Percentiles rank a stretch among this genome's conserved stretches.
phyloP scores from a whole-genome alignment of 2,329 filamentous ascomycete species.

The Diplodia intermedia region DNA sequence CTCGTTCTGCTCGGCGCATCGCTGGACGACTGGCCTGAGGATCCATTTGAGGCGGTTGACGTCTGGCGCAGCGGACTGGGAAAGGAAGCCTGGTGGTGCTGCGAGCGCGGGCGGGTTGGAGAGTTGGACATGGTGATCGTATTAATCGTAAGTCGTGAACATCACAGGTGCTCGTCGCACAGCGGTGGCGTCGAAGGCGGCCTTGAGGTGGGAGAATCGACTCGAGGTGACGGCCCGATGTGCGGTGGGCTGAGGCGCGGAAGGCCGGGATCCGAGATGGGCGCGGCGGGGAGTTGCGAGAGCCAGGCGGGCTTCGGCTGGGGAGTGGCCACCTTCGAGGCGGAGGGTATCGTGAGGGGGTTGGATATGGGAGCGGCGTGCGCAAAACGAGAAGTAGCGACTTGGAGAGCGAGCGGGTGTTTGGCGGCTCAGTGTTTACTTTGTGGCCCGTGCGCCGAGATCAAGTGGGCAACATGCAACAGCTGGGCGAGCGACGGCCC shows the following conservation, averaged over 20 bases:
- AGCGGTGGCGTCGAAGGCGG: constrained; percentile 25
- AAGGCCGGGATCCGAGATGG: neutral
- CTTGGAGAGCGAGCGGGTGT: constrained; percentile 3
- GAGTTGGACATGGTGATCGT: constrained; percentile 45
- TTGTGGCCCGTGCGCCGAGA: constrained; percentile 16
- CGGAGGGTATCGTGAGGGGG: constrained; percentile 15
- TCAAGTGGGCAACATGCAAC: constrained; percentile 18
- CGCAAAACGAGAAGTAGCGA: constrained; percentile 14
- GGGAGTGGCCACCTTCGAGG: neutral
- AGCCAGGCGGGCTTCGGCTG: neutral
- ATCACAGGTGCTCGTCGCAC: constrained; percentile 31
- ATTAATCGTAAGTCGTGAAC: constrained; percentile 31
- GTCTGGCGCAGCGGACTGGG: constrained; percentile 64
- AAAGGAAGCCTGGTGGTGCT: constrained; percentile 49
- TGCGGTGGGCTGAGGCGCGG: constrained; percentile 13
- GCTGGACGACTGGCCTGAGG: constrained; percentile 51
- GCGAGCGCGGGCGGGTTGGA: constrained; percentile 43
- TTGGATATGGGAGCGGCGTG: neutral
- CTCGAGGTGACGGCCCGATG: constrained; percentile 1
- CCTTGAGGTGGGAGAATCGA: neutral
- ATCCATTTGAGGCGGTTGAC: constrained; percentile 74
- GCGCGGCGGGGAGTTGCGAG: neutral
- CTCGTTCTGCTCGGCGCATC: constrained; percentile 66
- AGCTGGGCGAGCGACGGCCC: neutral
- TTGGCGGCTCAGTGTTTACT: constrained; percentile 27